A percentile compares a stretch with the other conserved stretches of the same genome.
Evolutionary conservation across 2,329 filamentous ascomycete species (phyloP).

Genomic region (Arthrobotrys entomopaga): DNA sequence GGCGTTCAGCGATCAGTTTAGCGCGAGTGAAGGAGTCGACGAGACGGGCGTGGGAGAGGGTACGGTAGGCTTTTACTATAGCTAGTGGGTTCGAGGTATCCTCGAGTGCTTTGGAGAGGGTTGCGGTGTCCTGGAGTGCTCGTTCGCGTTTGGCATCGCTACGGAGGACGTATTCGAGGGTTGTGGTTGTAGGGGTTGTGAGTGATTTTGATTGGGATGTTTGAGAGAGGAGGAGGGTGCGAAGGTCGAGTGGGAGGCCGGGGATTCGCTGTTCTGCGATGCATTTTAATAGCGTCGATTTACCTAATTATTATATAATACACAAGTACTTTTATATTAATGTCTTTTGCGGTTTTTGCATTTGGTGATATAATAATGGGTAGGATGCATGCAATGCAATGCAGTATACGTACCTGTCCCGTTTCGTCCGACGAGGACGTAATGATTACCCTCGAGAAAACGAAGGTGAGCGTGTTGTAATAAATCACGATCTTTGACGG

Average conservation of each 20-base stretch:
- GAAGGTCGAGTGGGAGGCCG: slow-evolving; percentile 74
- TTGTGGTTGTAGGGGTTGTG: slow-evolving; percentile 62
- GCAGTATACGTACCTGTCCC: slow-evolving; percentile 71
- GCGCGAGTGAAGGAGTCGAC: slow-evolving; percentile 73
- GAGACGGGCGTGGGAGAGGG: slow-evolving; percentile 71
- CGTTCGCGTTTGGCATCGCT: slow-evolving; percentile 63
- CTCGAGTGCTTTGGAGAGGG: slow-evolving; percentile 71
- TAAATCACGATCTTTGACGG: slow-evolving; percentile 70
- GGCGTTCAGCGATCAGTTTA: slow-evolving; percentile 77
- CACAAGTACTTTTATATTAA: slow-evolving; percentile 1
- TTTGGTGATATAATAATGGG: no score
- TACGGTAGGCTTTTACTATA: slow-evolving; percentile 71
- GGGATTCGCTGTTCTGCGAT: slow-evolving; percentile 82
- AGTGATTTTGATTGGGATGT: slow-evolving; percentile 65
- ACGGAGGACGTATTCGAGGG: slow-evolving; percentile 74
- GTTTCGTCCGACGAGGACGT: slow-evolving; percentile 82
- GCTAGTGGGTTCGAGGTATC: slow-evolving; percentile 67
- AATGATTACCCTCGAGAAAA: slow-evolving; percentile 77
- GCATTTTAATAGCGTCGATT: slow-evolving; percentile 73
- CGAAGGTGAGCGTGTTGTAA: slow-evolving; percentile 75
- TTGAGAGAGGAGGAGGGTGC: slow-evolving; percentile 76
- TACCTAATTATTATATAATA: slow-evolving; percentile 25
- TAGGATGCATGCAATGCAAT: not conserved
- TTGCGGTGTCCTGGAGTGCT: slow-evolving; percentile 60
- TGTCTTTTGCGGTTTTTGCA: no score